Evolutionary conservation across 768 basidiomycete genomes (phyloP), one percentile per base, ranked within the genome.

Genomic region (Gyrodon lividus): DNA sequence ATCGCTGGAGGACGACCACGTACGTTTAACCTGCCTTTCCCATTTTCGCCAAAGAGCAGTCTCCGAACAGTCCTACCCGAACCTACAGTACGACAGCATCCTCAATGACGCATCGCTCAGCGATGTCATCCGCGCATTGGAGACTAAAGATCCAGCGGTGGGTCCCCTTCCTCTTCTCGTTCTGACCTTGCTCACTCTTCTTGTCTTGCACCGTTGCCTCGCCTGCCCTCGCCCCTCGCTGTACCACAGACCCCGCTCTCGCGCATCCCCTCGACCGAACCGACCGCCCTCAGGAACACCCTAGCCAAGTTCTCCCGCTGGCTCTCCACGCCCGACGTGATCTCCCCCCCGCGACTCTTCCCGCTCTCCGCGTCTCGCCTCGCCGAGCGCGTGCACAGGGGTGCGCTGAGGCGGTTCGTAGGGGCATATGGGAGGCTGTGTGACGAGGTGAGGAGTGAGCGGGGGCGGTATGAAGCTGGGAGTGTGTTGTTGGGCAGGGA

Each of bases 401-500:
- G 80, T 16, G 90, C 89, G 1, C 72, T 98, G 53, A 72, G 73
- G 30, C 76, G 84, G 12, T 72, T 98, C 53, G 86, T 81, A 2
- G 69, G 67, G 26, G 82, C 85, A 3, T 99, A 98, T 70, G 77
- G 73, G 8, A 64, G 74, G 55, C 71, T 98, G 3, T 94, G 88
- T 65, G 86, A 85, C 41, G 82, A 85, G 49, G 88, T 98, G 14
- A 78, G 81, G 62, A 92, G 92, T 56, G 56, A 45, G 23, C 54
- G 42, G 12, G 65, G 55, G 5, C 78, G 77, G 66, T 99, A 98
- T 62, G 94, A 98, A 71, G 95, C 94, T n/a, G 89, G 84, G 14
- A 78, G 84, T 52, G 94, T 93, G 19, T 66, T 96, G 51, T 69
- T 96, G 34, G 88, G 92, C 13, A 83, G 86, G 55, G 86, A 89